Base-by-base conservation (phyloP, 768 basidiomycete genomes). In the Boletus subparvulus region DNA sequence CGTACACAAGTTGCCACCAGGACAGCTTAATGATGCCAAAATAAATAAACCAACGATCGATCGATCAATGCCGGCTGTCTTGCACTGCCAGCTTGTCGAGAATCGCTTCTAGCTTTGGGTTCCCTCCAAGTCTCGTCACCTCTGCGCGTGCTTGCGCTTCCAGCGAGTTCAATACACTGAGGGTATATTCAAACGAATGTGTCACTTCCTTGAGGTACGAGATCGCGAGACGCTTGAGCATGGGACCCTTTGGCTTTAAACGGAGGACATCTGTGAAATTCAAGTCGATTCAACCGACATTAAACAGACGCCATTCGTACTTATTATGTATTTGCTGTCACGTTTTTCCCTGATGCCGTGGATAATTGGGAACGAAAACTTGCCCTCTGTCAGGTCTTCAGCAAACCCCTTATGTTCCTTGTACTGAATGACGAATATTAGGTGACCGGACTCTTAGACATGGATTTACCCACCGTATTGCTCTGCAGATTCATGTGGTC, bases 331-430 rank as follows among this genome's bases (percentile, higher is more conserved):
- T 35, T 85, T 80, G 71, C 92, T 93, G 1, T 85, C 80, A 12
- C 76, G 78, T 67, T 94, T 85, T 8, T 90, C 82, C 32, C 89
- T 85, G 46, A 98, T 87, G 19, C 90, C 86, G 70, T 98, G 96
- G 1, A 98, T 87, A 33, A 98, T 80, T 0, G 94, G 95, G 74
- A 98, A 98, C 4, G 92, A 95, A 77, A 98, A 98, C 71, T 98
- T 98, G 8, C 96, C 96, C 74, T 98, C 96, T 0, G 92, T 88
- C 14, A 98, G 77, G 68, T 98, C 96, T 72, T 98, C 95, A 0
- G 90, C 91, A 70, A 92, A 96, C 3, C 90, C 90, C 68, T 92
- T 92, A 69, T 88, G 90, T 42, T 83, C 81, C 3, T 85, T 77
- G 66, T 98, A 98, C 92, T 96, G 45, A 5, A 32, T 10, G 42